Conservation (phyloP, 2,329 filamentous ascomycete genomes). For the Myriangium duriaei region DNA sequence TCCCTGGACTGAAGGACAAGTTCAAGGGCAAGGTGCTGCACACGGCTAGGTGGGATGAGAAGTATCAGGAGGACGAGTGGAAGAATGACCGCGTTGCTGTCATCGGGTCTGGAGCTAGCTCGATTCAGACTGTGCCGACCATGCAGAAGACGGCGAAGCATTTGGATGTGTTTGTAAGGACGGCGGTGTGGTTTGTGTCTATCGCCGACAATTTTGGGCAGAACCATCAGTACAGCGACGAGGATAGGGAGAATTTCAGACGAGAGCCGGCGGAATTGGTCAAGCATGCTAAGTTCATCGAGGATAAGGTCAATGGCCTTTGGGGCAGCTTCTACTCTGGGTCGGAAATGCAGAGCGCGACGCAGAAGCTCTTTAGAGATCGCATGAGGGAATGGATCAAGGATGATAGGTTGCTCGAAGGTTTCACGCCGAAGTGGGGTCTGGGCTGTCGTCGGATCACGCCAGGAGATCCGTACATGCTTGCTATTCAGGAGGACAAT, state of each 20-base stretch:
- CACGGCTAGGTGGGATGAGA: constrained; percentile 35
- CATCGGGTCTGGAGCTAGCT: constrained; percentile 33
- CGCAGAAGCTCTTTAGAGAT: constrained; percentile 26
- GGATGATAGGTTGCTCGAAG: constrained; percentile 36
- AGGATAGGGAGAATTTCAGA: constrained; percentile 31
- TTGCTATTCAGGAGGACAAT: constrained; percentile 37
- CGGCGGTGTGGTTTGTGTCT: constrained; percentile 33
- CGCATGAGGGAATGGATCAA: constrained; percentile 41
- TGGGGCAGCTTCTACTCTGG: constrained; percentile 36
- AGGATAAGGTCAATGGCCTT: constrained; percentile 35
- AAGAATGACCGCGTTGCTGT: constrained; percentile 31
- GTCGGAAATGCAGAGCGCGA: constrained; percentile 28
- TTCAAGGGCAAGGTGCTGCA: constrained; percentile 34
- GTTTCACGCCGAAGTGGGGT: constrained; percentile 35
- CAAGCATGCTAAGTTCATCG: constrained; percentile 34
- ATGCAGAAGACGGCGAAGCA: constrained; percentile 37
- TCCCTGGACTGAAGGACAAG: constrained; percentile 29
- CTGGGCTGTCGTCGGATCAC: constrained; percentile 36
- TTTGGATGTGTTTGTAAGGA: constrained; percentile 35
- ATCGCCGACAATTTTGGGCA: constrained; percentile 35
- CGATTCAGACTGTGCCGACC: constrained; percentile 34
- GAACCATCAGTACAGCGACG: constrained; percentile 32
- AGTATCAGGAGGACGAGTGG: constrained; percentile 34
- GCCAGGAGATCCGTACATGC: constrained; percentile 40
- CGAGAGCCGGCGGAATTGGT: constrained; percentile 30